Percentiles rank a stretch among this genome's conserved stretches.
phyloP scores from a whole-genome alignment of 192 early-diverging fungal species.

The Coemansia sp. region DNA sequence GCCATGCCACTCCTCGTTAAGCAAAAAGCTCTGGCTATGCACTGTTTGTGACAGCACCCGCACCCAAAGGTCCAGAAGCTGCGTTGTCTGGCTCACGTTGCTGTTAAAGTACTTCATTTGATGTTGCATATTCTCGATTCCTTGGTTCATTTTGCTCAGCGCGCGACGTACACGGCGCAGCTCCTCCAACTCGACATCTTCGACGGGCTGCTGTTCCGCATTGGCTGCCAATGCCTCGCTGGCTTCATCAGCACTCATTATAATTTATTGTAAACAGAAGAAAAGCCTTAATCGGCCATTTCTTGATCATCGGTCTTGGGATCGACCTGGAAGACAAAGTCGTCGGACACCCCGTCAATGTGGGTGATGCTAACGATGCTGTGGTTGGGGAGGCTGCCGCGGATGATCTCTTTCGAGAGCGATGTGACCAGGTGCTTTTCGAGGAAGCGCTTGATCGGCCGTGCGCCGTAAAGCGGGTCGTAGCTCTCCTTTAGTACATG shows the following conservation, averaged over 20 bases:
- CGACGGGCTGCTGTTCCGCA: not conserved
- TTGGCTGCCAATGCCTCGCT: not conserved
- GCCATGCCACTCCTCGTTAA: slow-evolving; percentile 55
- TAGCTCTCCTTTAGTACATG: slow-evolving; percentile 78
- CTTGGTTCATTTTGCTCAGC: slow-evolving; percentile 48
- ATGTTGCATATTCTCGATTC: slow-evolving; percentile 42
- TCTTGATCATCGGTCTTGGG: slow-evolving; percentile 28
- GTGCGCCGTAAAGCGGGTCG: slow-evolving; percentile 92
- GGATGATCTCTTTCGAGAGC: slow-evolving; percentile 68
- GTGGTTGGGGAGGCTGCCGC: slow-evolving; percentile 61
- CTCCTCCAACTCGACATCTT: slow-evolving; percentile 40
- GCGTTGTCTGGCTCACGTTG: slow-evolving; percentile 57
- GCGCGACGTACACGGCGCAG: slow-evolving; percentile 43
- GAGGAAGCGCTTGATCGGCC: slow-evolving; percentile 86
- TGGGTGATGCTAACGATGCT: slow-evolving; percentile 54
- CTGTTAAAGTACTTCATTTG: slow-evolving; percentile 56
- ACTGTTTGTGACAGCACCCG: slow-evolving; percentile 56
- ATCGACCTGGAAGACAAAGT: slow-evolving; percentile 45
- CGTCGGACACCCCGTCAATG: slow-evolving; percentile 17
- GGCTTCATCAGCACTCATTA: no score
- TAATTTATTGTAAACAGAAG: slow-evolving; percentile 2
- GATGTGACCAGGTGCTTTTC: slow-evolving; percentile 83
- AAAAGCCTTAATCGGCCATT: slow-evolving; percentile 18
- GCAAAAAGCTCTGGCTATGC: slow-evolving; percentile 54
- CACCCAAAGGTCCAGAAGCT: slow-evolving; percentile 57